Evolutionary conservation across 495 filamentous ascomycete species (phyloP).

Genomic region (Polyplosphaeria fusca): DNA sequence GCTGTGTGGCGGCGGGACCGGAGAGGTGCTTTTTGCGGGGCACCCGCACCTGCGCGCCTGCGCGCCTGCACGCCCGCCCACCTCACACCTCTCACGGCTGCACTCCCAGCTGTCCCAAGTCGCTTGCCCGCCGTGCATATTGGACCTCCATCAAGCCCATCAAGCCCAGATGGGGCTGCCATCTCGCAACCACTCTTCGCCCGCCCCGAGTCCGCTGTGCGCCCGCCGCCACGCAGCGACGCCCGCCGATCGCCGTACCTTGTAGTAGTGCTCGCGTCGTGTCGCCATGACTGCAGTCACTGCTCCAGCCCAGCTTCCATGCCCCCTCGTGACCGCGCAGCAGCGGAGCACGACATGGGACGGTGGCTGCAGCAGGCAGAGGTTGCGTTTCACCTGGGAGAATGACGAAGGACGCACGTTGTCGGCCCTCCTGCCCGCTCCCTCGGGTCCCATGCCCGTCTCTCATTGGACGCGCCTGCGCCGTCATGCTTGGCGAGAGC

Average conservation of each 20-base stretch:
- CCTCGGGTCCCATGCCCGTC: not conserved
- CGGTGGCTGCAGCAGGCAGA: too few relatives aligned
- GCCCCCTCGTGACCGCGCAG: not conserved
- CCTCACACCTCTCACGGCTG: not conserved
- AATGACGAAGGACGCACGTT: slow-evolving; percentile 6
- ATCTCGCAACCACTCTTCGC: not conserved
- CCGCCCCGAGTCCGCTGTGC: not conserved
- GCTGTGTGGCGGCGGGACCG: not conserved
- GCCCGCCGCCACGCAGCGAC: not conserved
- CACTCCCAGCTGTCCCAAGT: too few relatives aligned
- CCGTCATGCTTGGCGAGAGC: not conserved
- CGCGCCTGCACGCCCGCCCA: too few relatives aligned
- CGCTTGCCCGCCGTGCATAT: slow-evolving; percentile 6
- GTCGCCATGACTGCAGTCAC: too few relatives aligned
- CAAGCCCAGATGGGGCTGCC: too few relatives aligned
- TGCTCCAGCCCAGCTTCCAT: not conserved
- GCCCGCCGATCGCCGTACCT: not conserved
- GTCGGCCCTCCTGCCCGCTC: slow-evolving; percentile 9
- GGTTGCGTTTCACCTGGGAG: slow-evolving; percentile 3
- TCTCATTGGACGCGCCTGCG: slow-evolving; percentile 2
- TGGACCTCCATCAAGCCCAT: not conserved
- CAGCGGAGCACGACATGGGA: too few relatives aligned
- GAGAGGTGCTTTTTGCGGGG: slow-evolving; percentile 14
- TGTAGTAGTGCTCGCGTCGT: too few relatives aligned
- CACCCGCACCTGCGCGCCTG: not conserved